Conservation (phyloP, 129 eudicot genomes). For the Chrysanthemum seticuspe region DNA sequence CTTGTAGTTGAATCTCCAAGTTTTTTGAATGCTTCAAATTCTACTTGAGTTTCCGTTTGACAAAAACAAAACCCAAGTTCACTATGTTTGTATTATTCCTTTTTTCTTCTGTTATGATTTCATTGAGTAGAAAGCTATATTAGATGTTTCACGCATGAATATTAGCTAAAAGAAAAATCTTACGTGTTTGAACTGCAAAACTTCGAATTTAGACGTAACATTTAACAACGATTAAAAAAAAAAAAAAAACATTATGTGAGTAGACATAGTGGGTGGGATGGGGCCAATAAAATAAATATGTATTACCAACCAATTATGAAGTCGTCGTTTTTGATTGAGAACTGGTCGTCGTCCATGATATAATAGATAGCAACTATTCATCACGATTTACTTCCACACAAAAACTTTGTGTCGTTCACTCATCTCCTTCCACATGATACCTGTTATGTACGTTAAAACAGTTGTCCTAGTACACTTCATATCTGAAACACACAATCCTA, state of each 20-base stretch:
- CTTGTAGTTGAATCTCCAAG: no score
- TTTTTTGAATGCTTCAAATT: no score
- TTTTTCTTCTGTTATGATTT: no score
- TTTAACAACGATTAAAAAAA: neutral
- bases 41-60: no score
- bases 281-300: constrained; percentile 21
- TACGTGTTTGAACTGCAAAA: neutral
- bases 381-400: constrained; percentile 21
- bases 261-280: constrained; percentile 1
- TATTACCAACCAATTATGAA: constrained; percentile 11
- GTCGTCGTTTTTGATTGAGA: constrained; percentile 19
- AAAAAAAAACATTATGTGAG: constrained; percentile 15
- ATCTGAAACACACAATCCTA: neutral
- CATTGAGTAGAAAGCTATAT: no score
- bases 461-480: constrained; percentile 1
- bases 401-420: constrained; percentile 11
- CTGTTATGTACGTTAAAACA: constrained; percentile 23
- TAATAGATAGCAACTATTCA: constrained; percentile 21
- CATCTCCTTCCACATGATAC: constrained; percentile 27
- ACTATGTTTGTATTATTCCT: no score
- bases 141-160: no score
- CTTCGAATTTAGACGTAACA: neutral
- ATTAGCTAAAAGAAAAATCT: no score
- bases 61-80: no score
- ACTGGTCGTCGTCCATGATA: constrained; percentile 10